Conservation (phyloP, 2,329 filamentous ascomycete species). For the Aspergillus amoenus region DNA sequence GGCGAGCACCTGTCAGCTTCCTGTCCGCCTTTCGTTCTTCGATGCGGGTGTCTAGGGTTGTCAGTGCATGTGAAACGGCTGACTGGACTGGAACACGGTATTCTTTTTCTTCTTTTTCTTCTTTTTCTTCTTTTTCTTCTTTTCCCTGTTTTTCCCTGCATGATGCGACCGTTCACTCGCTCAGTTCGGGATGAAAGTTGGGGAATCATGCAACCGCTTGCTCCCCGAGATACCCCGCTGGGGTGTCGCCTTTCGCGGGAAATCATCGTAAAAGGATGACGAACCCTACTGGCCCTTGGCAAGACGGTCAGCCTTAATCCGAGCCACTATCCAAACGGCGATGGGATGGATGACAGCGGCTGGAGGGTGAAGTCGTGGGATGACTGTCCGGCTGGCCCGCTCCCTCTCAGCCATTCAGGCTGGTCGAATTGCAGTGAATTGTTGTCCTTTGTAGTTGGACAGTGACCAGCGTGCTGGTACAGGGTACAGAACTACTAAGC, state of each 20-base stretch:
- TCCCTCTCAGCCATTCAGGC: too few species aligned
- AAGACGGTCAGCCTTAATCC: not conserved
- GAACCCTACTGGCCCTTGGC: not conserved
- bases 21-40: not conserved
- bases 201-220: not conserved
- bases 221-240: slow-evolving; percentile 1
- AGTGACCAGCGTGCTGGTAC: too few species aligned
- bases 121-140: not conserved
- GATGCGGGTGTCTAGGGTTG: not conserved
- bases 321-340: too few species aligned
- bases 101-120: not conserved
- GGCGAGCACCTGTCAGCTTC: not conserved
- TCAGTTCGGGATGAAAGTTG: not conserved
- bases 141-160: not conserved
- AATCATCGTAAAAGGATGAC: slow-evolving; percentile 3
- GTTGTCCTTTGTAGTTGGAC: too few species aligned
- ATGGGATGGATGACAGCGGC: not conserved
- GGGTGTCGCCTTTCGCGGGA: not conserved
- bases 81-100: not conserved
- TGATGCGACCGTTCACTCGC: not conserved
- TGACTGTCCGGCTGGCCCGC: not conserved
- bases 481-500: not conserved
- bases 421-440: too few species aligned
- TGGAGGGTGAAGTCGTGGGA: not conserved
- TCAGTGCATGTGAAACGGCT: slow-evolving; percentile 6